Evolutionary conservation across 2,329 filamentous ascomycete species (phyloP), one percentile per base, ranked within the genome.

Genomic region (Penicillium griseofulvum): DNA sequence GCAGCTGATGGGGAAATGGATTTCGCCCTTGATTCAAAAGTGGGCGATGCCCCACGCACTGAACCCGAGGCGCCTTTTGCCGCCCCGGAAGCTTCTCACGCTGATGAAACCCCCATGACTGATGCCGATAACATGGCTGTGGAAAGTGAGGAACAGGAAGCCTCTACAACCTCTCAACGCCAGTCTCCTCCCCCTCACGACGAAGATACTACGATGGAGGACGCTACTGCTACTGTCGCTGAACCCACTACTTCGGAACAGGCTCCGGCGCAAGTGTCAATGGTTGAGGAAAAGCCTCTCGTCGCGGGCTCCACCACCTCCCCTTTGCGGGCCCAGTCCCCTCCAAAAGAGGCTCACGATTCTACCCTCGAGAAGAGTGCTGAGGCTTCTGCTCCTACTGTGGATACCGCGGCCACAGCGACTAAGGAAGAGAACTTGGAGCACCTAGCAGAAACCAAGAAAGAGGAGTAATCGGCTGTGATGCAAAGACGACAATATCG

Each of bases 1-100:
- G 56, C 72, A 12, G 71, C 70, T 19, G 80, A 81, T 49, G 76
- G 72, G 4, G 78, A 79, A 8, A 68, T 72, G 62, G 73, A 75
- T 55, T 54, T 59, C 26, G 59, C 65, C 11, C 47, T 66, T 31
- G 76, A 77, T 58, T 63, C 68, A 14, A 72, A 72, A 48, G 77
- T 76, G 71, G 69, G 71, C 22, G 76, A 79, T 51, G 71, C 62
- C 22, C 73, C 62, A 34, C 56, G 62, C 37, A 60, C 70, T 22
- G 71, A 74, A 46, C 68, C 71, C 1, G 70, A 73, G 43, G 61
- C 72, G 1, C 34, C 52, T 51, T 66, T 71, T 2, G 59, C 70
- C 17, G 68, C 68, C 26, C 65, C 74, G 9, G 56, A 68, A 3
- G 58, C 61, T 37, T 65, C 69, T 19, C 68, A 65, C 36, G 68